Base-by-base conservation (phyloP, 2,329 filamentous ascomycete species). In the Claviceps lovelessii region DNA sequence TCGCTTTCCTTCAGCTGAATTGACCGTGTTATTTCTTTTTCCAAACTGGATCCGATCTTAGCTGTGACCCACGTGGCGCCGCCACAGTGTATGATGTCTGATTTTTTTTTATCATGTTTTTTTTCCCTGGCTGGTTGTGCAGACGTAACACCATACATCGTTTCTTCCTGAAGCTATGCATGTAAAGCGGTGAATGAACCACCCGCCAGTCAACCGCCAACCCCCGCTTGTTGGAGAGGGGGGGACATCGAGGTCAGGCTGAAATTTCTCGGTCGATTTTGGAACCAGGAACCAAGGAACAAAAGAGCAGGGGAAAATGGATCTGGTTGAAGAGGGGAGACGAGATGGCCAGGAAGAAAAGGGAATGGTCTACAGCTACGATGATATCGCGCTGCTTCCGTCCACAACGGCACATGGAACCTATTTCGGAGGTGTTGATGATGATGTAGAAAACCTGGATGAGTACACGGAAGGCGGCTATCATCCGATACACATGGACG, bases 401-500 rank as follows among this genome's bases (percentile, higher is more conserved):
- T 17, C 35, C 9, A 47, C 47, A 15, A 54, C 50, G 7, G 44
- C 53, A 5, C 56, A 57, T 35, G 56, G 56, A 19, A 54, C 54
- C 7, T 57, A 51, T 51, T 48, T 55, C 42, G 35, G 45, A 23
- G 54, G 56, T 5, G 47, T 49, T 17, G 37, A 48, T 28, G 49
- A 55, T 49, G 52, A 51, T 37, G 46, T 62, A 17, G 61, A 62
- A 41, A 57, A 58, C 42, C 10, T 62, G n/a, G 42, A 58, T 11
- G 55, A 59, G 49, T 73, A 74, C 60, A 58, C 61, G 23, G 58
- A 61, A 9, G 70, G 71, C 9, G 70, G 71, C n/a, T 73, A 68
- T 56, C 71, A 76, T 61, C 72, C 73, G 1, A 64, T 72, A 5
- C 66, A 63, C 37, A 61, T 76, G 6, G 69, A 69, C 13, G 69